Conservation (phyloP, 805 yeast genomes). For the Priceomyces haplophilus region DNA sequence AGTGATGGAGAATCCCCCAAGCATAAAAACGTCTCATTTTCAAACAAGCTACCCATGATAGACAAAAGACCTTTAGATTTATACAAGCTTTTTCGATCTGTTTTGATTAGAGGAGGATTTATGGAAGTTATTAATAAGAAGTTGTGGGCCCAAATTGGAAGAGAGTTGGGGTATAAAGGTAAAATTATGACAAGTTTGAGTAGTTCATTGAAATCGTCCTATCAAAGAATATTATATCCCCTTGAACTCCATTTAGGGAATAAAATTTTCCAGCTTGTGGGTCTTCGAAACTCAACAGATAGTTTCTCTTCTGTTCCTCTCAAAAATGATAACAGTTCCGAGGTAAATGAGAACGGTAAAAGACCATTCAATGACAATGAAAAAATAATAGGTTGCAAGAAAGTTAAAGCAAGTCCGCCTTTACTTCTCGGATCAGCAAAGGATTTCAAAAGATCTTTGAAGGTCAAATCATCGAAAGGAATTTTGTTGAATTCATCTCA, state of each 20-base stretch:
- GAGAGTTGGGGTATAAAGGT: constrained; percentile 76
- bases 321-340: constrained; percentile 1
- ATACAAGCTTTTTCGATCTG: constrained; percentile 55
- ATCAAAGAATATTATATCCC: constrained; percentile 41
- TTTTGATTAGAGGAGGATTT: constrained; percentile 65
- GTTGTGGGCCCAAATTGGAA: constrained; percentile 79
- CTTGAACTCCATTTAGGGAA: constrained; percentile 23
- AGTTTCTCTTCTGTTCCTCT: background rate
- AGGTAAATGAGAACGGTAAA: constrained; percentile 7
- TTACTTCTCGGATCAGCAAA: constrained; percentile 45
- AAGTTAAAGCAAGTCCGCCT: constrained; percentile 21
- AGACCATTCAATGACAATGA: constrained; percentile 1
- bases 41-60: constrained; percentile 55
- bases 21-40: constrained; percentile 9
- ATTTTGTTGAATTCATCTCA: constrained; percentile 49
- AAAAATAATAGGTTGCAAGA: background rate
- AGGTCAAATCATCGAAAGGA: constrained; percentile 49
- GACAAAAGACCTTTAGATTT: constrained; percentile 67
- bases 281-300: background rate
- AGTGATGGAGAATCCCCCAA: constrained; percentile 4
- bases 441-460: constrained; percentile 45
- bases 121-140: constrained; percentile 59
- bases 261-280: constrained; percentile 16
- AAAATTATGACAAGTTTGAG: constrained; percentile 69
- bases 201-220: constrained; percentile 60